Evolutionary conservation across 2,329 filamentous ascomycete species (phyloP).

Genomic region (Beauveria sp.): DNA sequence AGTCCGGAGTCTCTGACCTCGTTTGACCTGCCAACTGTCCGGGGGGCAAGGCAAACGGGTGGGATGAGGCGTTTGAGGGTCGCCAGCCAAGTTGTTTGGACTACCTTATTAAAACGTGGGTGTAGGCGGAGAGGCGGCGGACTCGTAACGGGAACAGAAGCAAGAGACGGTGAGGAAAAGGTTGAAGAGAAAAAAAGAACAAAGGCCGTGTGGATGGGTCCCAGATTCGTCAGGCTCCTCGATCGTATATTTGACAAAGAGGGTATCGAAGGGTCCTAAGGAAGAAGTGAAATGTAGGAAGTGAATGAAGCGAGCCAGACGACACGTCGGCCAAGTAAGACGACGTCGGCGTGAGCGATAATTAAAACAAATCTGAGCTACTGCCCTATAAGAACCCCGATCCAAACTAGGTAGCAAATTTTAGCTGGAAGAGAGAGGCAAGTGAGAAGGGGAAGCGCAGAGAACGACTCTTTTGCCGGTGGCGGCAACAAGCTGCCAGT

Average conservation of each 20-base stretch:
- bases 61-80: neutral
- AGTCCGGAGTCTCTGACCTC: neutral
- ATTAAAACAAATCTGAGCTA: neutral
- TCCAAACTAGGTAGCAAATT: neutral
- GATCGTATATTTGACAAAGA: neutral
- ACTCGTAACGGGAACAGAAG: neutral
- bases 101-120: neutral
- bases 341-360: neutral
- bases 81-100: neutral
- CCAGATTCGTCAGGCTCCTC: neutral
- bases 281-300: neutral
- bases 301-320: neutral
- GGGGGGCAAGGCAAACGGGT: no score
- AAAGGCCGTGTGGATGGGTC: neutral
- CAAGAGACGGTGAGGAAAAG: neutral
- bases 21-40: neutral
- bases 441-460: neutral
- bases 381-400: neutral
- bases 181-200: neutral
- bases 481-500: neutral
- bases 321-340: neutral
- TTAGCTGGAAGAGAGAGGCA: neutral
- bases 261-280: neutral
- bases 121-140: no score
- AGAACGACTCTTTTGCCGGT: neutral